These are phyloP conservation scores for Penicillium crystallinum DNA, from an alignment of 495 filamentous ascomycete species.

Conservation along the genomic window DNA sequence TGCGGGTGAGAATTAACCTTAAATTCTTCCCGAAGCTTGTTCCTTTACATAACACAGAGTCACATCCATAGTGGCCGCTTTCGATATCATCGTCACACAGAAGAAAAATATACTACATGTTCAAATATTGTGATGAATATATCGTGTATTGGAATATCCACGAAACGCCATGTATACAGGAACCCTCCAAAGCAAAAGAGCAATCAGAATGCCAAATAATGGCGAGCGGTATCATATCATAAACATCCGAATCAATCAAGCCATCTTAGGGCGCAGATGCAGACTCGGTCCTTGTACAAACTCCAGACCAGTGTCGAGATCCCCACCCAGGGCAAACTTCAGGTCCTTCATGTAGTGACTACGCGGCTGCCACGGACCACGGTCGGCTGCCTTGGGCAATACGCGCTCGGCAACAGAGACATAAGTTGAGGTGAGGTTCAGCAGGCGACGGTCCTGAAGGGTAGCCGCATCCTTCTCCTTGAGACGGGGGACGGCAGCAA, in stretches of 20 bases:
- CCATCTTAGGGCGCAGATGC: constrained; percentile 18
- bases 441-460: constrained; percentile 30
- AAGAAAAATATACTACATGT: no score
- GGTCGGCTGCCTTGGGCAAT: constrained; percentile 42
- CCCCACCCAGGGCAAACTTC: constrained; percentile 44
- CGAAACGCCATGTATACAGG: not conserved
- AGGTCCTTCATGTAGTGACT: constrained; percentile 51
- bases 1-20: not conserved
- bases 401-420: constrained; percentile 32
- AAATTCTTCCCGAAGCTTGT: not conserved
- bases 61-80: no score
- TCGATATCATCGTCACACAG: no score
- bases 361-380: constrained; percentile 51
- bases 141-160: not conserved
- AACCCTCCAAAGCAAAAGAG: not conserved
- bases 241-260: constrained; percentile 11
- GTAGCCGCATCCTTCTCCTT: constrained; percentile 25
- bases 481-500: constrained; percentile 36
- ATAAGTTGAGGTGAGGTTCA: constrained; percentile 50
- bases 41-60: no score
- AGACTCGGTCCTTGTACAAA: constrained; percentile 24
- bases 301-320: constrained; percentile 36
- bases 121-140: not conserved
- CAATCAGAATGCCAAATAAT: no score
- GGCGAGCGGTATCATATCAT: constrained; percentile 1